phyloP scores from a whole-genome alignment of 495 filamentous ascomycete genomes.

The Xylaria bambusicola region DNA sequence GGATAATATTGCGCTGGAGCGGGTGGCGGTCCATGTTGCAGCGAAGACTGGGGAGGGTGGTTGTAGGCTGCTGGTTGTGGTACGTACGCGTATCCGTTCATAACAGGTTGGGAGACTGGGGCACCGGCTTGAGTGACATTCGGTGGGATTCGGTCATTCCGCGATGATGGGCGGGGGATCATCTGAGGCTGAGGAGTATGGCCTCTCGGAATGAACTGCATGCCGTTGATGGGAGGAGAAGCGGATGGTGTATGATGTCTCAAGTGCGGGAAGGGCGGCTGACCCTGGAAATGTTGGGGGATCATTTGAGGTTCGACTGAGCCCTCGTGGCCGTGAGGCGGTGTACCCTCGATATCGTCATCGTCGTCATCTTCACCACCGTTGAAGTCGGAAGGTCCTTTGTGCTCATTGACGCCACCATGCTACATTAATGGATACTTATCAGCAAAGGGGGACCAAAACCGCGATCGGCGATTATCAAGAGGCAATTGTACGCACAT shows the following conservation, averaged over 20 bases:
- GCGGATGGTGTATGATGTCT: constrained; percentile 80
- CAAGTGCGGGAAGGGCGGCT: constrained; percentile 74
- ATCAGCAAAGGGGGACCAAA: constrained; percentile 28
- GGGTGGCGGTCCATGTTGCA: constrained; percentile 50
- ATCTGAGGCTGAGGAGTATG: constrained; percentile 77
- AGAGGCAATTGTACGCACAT: constrained; percentile 59
- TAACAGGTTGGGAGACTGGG: constrained; percentile 50
- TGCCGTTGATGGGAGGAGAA: constrained; percentile 88
- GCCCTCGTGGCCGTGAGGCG: constrained; percentile 56
- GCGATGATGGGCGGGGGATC: constrained; percentile 74
- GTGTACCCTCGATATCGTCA: constrained; percentile 80
- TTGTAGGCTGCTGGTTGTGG: constrained; percentile 84
- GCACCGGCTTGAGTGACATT: constrained; percentile 63
- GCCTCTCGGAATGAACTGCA: constrained; percentile 66
- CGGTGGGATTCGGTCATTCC: constrained; percentile 75
- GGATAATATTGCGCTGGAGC: constrained; percentile 56
- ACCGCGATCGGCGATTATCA: constrained; percentile 11
- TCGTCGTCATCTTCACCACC: constrained; percentile 84
- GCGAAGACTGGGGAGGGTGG: constrained; percentile 46
- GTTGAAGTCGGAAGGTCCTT: constrained; percentile 90
- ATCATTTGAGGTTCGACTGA: constrained; percentile 59
- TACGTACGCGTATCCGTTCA: constrained; percentile 83
- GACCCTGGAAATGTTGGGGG: constrained; percentile 74
- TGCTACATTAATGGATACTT: constrained; percentile 57
- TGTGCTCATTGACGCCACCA: constrained; percentile 90